These are phyloP conservation scores for Sphaerosporella brunnea DNA, from an alignment of 495 filamentous ascomycete genomes.

Conservation along the genomic window DNA sequence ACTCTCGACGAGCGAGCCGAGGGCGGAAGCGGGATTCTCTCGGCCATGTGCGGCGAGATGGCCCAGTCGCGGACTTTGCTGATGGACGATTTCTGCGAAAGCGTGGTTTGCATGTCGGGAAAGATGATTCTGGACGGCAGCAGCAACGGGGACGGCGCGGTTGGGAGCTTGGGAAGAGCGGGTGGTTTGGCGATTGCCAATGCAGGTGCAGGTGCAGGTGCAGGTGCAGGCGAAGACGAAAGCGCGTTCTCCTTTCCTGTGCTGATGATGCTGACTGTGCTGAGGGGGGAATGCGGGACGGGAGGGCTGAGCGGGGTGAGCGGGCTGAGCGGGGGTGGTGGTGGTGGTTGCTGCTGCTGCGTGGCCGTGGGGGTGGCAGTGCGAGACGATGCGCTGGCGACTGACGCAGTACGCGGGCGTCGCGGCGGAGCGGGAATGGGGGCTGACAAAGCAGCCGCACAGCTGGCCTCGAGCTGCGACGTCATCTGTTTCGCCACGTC, in stretches of 20 bases:
- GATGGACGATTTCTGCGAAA: not conserved
- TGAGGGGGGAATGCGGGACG: too few species aligned
- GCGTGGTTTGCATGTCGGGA: too few species aligned
- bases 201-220: too few species aligned
- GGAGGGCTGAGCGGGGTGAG: not conserved
- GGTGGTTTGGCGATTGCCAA: too few species aligned
- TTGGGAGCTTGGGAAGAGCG: too few species aligned
- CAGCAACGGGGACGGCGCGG: too few species aligned
- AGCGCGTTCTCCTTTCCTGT: not conserved
- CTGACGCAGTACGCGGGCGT: too few species aligned
- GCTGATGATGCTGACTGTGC: not conserved
- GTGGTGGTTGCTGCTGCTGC: not conserved
- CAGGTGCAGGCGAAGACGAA: too few species aligned
- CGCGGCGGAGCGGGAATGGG: too few species aligned
- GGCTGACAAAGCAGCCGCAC: too few species aligned
- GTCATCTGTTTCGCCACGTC: constrained; percentile 24
- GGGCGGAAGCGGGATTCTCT: not conserved
- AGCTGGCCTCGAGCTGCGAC: constrained; percentile 17
- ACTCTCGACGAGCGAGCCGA: not conserved
- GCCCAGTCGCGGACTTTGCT: not conserved
- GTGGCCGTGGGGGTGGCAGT: not conserved
- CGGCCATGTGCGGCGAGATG: not conserved
- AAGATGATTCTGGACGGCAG: too few species aligned
- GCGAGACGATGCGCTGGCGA: too few species aligned
- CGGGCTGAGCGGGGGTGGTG: not conserved